phyloP scores from a whole-genome alignment of 495 filamentous ascomycete genomes.

The Rhizodiscina lignyota region DNA sequence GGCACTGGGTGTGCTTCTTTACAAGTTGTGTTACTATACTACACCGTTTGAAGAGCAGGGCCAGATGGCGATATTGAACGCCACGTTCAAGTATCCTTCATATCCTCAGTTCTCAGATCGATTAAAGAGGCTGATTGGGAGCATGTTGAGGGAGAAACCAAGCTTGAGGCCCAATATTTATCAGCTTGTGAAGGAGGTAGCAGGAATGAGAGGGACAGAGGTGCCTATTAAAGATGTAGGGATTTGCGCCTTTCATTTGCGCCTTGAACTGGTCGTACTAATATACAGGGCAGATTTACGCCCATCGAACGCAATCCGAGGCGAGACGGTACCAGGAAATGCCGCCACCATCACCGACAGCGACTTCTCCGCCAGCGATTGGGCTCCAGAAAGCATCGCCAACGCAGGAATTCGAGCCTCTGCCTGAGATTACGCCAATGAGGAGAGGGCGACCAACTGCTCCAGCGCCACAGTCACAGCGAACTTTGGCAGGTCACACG shows the following conservation, averaged over 20 bases:
- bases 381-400: conserved; percentile 55
- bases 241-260: conserved; percentile 2
- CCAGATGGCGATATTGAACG: conserved; percentile 95
- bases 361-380: conserved; percentile 40
- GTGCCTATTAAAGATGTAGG: conserved; percentile 85
- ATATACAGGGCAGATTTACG: conserved; percentile 51
- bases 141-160: conserved; percentile 79
- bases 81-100: conserved; percentile 78
- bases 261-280: conserved; percentile 1
- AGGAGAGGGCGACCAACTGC: conserved; percentile 67
- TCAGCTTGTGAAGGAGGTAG: conserved; percentile 71
- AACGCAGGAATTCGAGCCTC: conserved; percentile 44
- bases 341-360: conserved; percentile 33
- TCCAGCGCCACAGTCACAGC: conserved; percentile 19
- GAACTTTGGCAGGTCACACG: conserved; percentile 41
- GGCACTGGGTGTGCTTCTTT: conserved; percentile 88
- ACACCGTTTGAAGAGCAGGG: conserved; percentile 97
- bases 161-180: conserved; percentile 82
- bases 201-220: conserved; percentile 73
- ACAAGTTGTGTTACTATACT: conserved; percentile 98
- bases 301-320: conserved; percentile 47
- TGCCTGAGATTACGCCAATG: conserved; percentile 93
- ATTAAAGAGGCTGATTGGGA: conserved; percentile 83
- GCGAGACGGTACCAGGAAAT: conserved; percentile 43
- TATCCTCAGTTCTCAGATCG: conserved; percentile 82